Evolutionary conservation across 192 early-diverging fungal species (phyloP), one percentile per base, ranked within the genome.

Genomic region (Rhizophlyctis rosea): DNA sequence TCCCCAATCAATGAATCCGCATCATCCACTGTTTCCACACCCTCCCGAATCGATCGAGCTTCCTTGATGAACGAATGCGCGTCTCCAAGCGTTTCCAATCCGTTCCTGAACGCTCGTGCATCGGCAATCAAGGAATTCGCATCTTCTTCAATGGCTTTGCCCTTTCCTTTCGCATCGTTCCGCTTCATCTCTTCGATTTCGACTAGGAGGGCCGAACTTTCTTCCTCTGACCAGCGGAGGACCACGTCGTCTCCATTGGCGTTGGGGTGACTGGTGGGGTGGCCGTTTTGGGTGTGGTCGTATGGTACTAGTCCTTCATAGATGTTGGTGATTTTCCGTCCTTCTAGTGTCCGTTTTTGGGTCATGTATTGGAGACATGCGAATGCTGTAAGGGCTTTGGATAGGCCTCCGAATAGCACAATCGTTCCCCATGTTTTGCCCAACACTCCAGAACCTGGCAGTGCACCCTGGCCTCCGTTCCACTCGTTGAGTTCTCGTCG

Each of bases 321-420:
- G 0, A 88, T 34, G 0, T 69, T 58, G 61, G 73, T 85, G 27
- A 76, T 66, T 47, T 79, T 59, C 31, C 69, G 57, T 49, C 71
- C 66, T 54, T 71, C 60, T 52, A 81, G 68, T 13, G 71, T 75
- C 14, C 85, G 79, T 4, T 83, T 78, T 56, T 84, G 84, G 9
- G 88, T 94, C 14, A 91, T 88, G 21, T 85, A 79, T 63, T 93
- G 91, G n/a, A 94, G 71, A 54, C 90, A 86, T 0, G 89, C 91
- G 79, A 88, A 94, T 4, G 90, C 90, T 0, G 87, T 90, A 27
- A 94, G 58, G 2, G 90, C 88, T 62, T 93, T 93, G 18, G 91
- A 78, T 16, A 94, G 69, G 18, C 87, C 77, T 28, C 89, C 81
- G 25, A 89, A 67, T 34, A 87, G 83, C 25, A 82, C 78, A 60